Conservation (phyloP, 2,329 filamentous ascomycete genomes). For the Herpotrichia juniperi region DNA sequence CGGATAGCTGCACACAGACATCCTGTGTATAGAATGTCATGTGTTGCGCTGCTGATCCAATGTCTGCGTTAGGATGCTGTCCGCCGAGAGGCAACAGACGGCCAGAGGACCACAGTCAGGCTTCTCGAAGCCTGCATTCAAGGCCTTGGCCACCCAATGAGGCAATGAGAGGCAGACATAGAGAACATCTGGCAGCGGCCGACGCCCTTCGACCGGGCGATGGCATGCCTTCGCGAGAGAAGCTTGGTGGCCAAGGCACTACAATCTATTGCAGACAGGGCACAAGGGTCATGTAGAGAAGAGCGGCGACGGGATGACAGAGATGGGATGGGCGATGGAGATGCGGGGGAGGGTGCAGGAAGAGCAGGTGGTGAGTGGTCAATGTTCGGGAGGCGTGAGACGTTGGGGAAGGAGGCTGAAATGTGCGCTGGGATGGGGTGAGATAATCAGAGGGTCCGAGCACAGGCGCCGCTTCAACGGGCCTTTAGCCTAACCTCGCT, state of each 20-base stretch:
- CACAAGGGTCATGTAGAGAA: conserved; percentile 17
- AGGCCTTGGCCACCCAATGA: conserved; percentile 26
- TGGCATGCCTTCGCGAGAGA: conserved; percentile 17
- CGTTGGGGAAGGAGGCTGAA: conserved; percentile 32
- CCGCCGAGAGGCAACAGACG: conserved; percentile 14
- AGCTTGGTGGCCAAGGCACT: conserved; percentile 11
- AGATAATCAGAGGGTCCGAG: conserved; percentile 26
- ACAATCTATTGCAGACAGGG: conserved; percentile 38
- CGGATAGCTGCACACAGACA: conserved; percentile 22
- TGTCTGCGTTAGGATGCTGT: conserved; percentile 24
- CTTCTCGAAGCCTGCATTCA: conserved; percentile 33
- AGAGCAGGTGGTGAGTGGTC: conserved; percentile 19
- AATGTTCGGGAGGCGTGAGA: conserved; percentile 7
- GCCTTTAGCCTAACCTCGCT: conserved; percentile 38
- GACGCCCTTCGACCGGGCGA: conserved; percentile 37
- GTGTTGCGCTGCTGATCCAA: conserved; percentile 29
- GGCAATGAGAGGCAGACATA: conserved; percentile 26
- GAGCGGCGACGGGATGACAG: conserved; percentile 18
- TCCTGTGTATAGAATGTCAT: conserved; percentile 26
- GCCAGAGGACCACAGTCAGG: conserved; percentile 22
- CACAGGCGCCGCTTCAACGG: conserved; percentile 27
- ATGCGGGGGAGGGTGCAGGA: conserved; percentile 8
- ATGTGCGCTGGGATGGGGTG: conserved; percentile 17
- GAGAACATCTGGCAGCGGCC: conserved; percentile 13
- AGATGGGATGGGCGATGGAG: conserved; percentile 12